Evolutionary conservation across 1,284 basidiomycete species (phyloP).

Genomic region (Austroboletus rostrupii): DNA sequence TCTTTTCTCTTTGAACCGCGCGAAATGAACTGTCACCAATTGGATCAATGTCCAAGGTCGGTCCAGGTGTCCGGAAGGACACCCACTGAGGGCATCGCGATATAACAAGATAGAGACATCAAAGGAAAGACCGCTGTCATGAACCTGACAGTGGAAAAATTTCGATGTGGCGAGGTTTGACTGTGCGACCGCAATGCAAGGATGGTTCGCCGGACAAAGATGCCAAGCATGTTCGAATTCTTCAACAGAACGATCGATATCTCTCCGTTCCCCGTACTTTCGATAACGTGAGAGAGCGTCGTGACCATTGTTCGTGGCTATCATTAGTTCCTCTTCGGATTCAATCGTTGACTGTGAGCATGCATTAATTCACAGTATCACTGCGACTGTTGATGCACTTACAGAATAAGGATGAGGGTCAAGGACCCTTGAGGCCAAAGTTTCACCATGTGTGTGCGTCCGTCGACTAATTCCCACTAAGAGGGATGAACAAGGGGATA

Average conservation of each 20-base stretch:
- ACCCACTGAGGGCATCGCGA: no score
- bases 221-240: not conserved
- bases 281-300: not conserved
- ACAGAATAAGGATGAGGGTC: not conserved
- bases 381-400: not conserved
- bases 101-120: no score
- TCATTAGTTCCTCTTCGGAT: not conserved
- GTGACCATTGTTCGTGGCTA: not conserved
- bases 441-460: not conserved
- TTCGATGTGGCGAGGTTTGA: not conserved
- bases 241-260: not conserved
- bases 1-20: not conserved
- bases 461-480: not conserved
- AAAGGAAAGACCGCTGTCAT: no score
- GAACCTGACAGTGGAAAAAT: not conserved
- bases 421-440: not conserved
- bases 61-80: not conserved
- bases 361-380: not conserved
- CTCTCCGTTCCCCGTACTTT: not conserved
- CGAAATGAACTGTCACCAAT: not conserved
- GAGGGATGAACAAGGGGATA: not conserved
- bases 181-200: not conserved
- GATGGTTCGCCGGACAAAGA: not conserved
- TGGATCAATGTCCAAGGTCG: not conserved
- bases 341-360: not conserved